These are phyloP conservation scores for Hypoxylon sp. DNA, from an alignment of 2,329 filamentous ascomycete genomes.

Conservation along the genomic window DNA sequence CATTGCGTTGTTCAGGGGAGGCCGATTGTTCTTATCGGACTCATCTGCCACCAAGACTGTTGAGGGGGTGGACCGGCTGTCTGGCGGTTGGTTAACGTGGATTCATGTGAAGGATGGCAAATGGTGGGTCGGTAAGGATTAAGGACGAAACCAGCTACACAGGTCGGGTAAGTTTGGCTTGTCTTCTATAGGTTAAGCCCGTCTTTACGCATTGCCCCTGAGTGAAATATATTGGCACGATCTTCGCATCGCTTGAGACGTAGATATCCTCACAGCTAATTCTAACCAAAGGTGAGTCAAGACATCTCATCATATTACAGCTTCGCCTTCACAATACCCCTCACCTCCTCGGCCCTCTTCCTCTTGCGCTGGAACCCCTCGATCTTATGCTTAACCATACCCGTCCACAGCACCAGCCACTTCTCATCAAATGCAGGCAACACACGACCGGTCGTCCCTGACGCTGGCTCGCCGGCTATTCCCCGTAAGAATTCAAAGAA, in stretches of 20 bases:
- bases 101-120: slow-evolving; percentile 27
- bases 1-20: slow-evolving; percentile 2
- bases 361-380: slow-evolving; percentile 51
- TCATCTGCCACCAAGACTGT: slow-evolving; percentile 10
- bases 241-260: neutral
- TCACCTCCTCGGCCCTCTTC: slow-evolving; percentile 50
- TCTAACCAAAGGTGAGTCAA: neutral
- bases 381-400: slow-evolving; percentile 53
- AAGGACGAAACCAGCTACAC: neutral
- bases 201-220: neutral
- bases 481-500: slow-evolving; percentile 59
- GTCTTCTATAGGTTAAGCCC: slow-evolving; percentile 11
- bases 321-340: slow-evolving; percentile 41
- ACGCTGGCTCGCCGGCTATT: slow-evolving; percentile 60
- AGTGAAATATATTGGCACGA: slow-evolving; percentile 10
- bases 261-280: neutral
- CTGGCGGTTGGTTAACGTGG: slow-evolving; percentile 33
- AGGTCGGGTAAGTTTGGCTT: slow-evolving; percentile 14
- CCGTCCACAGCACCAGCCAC: slow-evolving; percentile 56
- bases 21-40: neutral
- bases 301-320: slow-evolving; percentile 29
- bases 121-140: slow-evolving; percentile 21
- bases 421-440: slow-evolving; percentile 61
- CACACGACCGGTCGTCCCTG: slow-evolving; percentile 57
- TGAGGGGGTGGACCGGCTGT: slow-evolving; percentile 13